Evolutionary conservation across 2,329 filamentous ascomycete genomes (phyloP), one percentile per base, ranked within the genome.

Genomic region (Cordyceps pruinosa): DNA sequence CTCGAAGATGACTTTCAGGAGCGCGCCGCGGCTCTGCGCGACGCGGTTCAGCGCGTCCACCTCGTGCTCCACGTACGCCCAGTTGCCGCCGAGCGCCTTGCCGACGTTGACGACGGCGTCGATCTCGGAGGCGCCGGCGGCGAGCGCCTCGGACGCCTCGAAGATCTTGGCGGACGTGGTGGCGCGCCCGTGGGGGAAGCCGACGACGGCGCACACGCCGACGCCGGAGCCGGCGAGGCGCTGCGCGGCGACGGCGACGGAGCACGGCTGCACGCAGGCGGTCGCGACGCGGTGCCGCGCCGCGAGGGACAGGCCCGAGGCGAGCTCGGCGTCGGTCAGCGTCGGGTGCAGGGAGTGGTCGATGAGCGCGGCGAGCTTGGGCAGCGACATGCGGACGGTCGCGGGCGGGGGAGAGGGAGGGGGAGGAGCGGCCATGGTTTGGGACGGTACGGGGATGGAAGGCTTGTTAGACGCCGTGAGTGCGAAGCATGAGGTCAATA

Each of bases 81-180:
- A 85, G 30, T 85, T 77, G 0, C 74, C 76, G 17, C 78, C 70
- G 0, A 84, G 73, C 0, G 73, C 81, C 61, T 84, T 83, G 34
- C 82, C 82, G 12, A 85, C 67, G 58, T 86, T 84, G 60, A 85
- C 71, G 1, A 85, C 81, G 77, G 85, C 80, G 64, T 85, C 82
- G 25, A 85, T 76, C 64, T 85, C 82, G 1, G 67, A 61, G 1
- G 75, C 81, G 2, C 81, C 82, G 0, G 72, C 73, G 3, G 68
- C 62, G 0, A 73, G 73, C 0, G 81, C 81, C 1, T 72, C 71
- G 0, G 65, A 66, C 0, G 82, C 79, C 62, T 85, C 83, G 25
- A 72, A 67, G 1, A 81, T 74, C 63, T 86, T 86, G 60, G 78
- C 73, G 13, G 70, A 66, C 0, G 76, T 78, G 1, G 77, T 82